Evolutionary conservation across 495 filamentous ascomycete species (phyloP), one percentile per base, ranked within the genome.

Genomic region (Penicillium bialowiezense): DNA sequence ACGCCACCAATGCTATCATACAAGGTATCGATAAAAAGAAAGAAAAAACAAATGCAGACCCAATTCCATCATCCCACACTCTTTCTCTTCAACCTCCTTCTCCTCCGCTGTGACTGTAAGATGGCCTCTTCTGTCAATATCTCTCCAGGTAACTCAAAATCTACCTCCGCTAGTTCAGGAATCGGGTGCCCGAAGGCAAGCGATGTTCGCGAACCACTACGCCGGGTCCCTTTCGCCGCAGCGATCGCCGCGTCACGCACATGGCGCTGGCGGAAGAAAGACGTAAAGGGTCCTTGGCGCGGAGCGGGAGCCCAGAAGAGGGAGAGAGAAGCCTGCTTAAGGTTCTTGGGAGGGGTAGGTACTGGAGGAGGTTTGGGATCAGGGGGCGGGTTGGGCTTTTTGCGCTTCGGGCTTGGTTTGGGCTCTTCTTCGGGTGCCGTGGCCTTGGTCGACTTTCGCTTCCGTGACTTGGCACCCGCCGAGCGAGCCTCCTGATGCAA

Each of bases 161-260:
- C 87, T 26, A 56, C 55, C 58, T 88, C 79, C 8, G 66, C 55
- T 29, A 86, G 62, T 9, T 93, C 89, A 0, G 92, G 91, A 10
- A 97, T 64, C 0, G 88, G 84, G 10, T 86, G 80, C 3, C 95
- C 93, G 73, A 95, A 97, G 1, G 95, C 86, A 17, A 75, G 64
- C 12, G 55, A 13, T 5, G 35, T 45, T 10, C 63, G 58, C 6
- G 60, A 82, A 20, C 82, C 76, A 18, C 81, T 78, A 14, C 44
- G 51, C 1, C 41, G 48, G 1, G 23, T 46, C 13, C 55, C 46
- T 78, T 76, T 37, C 80, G 76, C 51, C 69, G 72, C 64, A 74
- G 79, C 47, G 71, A 85, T 23, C 8, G 93, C 92, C 9, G 83
- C 78, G 3, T 84, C 86, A 28, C 92, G 87, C 36, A 87, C 75